Evolutionary conservation across 768 basidiomycete species (phyloP).

Genomic region (Lanmaoa rubissima): DNA sequence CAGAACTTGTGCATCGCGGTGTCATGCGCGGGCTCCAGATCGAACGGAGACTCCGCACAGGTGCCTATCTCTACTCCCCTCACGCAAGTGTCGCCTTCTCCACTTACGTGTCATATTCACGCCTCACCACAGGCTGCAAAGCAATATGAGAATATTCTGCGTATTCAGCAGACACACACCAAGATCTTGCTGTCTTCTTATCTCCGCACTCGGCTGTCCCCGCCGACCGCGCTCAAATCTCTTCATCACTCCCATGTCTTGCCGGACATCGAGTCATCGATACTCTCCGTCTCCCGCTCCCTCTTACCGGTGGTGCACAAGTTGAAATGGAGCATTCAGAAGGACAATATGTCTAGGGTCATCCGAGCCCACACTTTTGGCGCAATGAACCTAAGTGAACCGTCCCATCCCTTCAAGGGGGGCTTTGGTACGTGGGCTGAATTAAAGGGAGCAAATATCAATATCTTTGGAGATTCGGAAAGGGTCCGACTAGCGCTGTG

Average conservation of each 20-base stretch:
- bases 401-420: constrained; percentile 30
- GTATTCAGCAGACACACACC: constrained; percentile 53
- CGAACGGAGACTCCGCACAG: constrained; percentile 64
- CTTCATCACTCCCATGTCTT: constrained; percentile 53
- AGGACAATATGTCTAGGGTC: constrained; percentile 57
- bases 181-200: constrained; percentile 51
- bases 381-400: constrained; percentile 22
- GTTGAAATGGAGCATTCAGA: constrained; percentile 70
- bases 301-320: constrained; percentile 62
- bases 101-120: constrained; percentile 5
- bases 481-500: constrained; percentile 67
- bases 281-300: constrained; percentile 52
- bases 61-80: constrained; percentile 61
- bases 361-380: constrained; percentile 44
- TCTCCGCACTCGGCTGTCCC: constrained; percentile 46
- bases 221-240: constrained; percentile 38
- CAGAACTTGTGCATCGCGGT: constrained; percentile 65
- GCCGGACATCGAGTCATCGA: constrained; percentile 64
- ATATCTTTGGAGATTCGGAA: constrained; percentile 58
- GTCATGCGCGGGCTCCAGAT: constrained; percentile 69
- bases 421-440: constrained; percentile 58
- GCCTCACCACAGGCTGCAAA: constrained; percentile 49
- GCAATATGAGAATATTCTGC: constrained; percentile 61
- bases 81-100: constrained; percentile 38
- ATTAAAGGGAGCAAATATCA: constrained; percentile 44